These are phyloP conservation scores for Ascocoryne sarcoides DNA, from an alignment of 2,329 filamentous ascomycete species.

Conservation along the genomic window DNA sequence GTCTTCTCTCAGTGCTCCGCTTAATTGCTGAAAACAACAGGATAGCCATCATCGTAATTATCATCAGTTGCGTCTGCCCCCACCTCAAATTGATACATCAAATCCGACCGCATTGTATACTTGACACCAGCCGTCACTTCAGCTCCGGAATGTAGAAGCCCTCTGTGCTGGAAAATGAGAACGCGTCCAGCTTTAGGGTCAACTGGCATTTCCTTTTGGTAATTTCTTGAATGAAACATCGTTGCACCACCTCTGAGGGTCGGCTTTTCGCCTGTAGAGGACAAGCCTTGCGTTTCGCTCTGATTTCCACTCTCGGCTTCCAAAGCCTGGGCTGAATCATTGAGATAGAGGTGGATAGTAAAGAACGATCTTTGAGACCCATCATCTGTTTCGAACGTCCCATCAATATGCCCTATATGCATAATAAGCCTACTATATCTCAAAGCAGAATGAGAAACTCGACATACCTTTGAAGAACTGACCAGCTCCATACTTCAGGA, in stretches of 20 bases:
- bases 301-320: conserved; percentile 20
- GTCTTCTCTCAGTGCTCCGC: no score
- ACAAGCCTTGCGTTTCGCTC: conserved; percentile 1
- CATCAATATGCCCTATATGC: conserved; percentile 55
- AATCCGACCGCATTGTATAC: conserved; percentile 48
- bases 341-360: conserved; percentile 48
- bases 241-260: conserved; percentile 38
- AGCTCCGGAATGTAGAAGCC: conserved; percentile 45
- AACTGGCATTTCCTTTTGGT: conserved; percentile 39
- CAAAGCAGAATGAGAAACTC: conserved; percentile 5
- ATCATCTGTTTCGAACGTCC: conserved; percentile 39
- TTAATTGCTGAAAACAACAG: no score
- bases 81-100: conserved; percentile 38
- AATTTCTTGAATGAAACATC: conserved; percentile 40
- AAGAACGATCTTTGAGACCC: conserved; percentile 31
- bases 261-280: background rate
- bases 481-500: conserved; percentile 61
- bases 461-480: conserved; percentile 55
- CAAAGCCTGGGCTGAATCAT: conserved; percentile 37
- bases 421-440: conserved; percentile 12
- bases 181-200: conserved; percentile 49
- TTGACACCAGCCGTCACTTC: conserved; percentile 43
- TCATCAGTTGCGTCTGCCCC: no score
- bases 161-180: conserved; percentile 48
- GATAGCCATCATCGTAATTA: no score